Base-by-base conservation (phyloP, 1,284 basidiomycete species). In the Ustilago xerochloae region DNA sequence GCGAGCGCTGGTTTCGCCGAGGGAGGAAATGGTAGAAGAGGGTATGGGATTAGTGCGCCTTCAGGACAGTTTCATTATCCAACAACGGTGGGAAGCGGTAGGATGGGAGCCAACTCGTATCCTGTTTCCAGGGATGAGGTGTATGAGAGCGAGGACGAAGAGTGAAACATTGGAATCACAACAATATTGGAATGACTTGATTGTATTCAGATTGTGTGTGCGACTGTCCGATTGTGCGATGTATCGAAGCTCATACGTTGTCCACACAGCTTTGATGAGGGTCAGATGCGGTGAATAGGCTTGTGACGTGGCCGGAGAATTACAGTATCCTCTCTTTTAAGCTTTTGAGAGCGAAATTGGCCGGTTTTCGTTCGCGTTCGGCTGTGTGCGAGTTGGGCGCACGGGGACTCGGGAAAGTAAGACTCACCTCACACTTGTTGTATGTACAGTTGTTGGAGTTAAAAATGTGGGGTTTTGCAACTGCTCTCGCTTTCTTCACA, bases 11-110 rank as follows among this genome's bases (percentile, higher is more conserved):
- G 48, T 35, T 32, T 54, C 15, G 38, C 28, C 4, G 26, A 33
- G 13, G 52, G 30, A 8, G 41, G 41, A 0, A 61, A 69, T n/a
- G 53, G 15, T 4, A 41, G 62, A 24, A 55, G 64, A 18, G 64
- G 70, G 1, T 64, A 73, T 36, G 70, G 70, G 5, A 57, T 63
- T 0, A 63, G 60, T 29, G 70, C 70, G 26, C 64, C 70, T 0
- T 60, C 52, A 3, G 54, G 60, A 13, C 70, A 73, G 18, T 67
- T 73, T 20, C 59, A 73, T 36, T 67, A 64, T 47, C 69, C 63
- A 39, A 45, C 59, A 10, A n/a, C 13, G 43, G 22, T 13, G 30
- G 18, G 20, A 38, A 13, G 20, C 12, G 28, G n/a, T 16, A 52
- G 35, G 33, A 22, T 20, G 3, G 45, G 38, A 7, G 51, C 60